Conservation (phyloP, 2,329 filamentous ascomycete genomes). For the Venturia asperata region DNA sequence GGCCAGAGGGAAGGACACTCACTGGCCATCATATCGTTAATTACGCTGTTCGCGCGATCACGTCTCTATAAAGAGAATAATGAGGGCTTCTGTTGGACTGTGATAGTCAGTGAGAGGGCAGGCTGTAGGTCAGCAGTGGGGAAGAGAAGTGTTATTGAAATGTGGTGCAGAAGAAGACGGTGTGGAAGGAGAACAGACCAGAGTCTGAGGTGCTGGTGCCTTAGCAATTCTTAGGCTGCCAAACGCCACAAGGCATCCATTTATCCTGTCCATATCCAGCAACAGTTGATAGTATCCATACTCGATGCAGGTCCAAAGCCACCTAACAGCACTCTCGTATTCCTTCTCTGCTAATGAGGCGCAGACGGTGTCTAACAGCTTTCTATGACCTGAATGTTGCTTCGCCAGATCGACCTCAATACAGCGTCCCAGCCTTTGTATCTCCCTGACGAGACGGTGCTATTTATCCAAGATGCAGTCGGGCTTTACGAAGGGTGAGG, state of each 20-base stretch:
- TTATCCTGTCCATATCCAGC: background rate
- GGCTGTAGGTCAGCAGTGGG: background rate
- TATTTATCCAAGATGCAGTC: conserved; percentile 96
- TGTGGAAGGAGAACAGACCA: background rate
- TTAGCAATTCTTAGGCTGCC: background rate
- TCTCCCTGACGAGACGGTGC: conserved; percentile 83
- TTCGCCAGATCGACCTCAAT: conserved; percentile 91
- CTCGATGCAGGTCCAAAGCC: background rate
- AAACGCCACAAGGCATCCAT: background rate
- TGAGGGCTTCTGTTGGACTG: background rate
- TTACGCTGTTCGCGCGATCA: background rate
- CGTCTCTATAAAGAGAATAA: conserved; percentile 13
- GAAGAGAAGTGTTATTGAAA: background rate
- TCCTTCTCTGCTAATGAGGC: conserved; percentile 3
- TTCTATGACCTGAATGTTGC: conserved; percentile 69
- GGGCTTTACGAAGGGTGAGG: conserved; percentile 93
- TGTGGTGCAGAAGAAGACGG: background rate
- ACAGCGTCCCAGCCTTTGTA: conserved; percentile 90
- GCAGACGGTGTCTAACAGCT: conserved; percentile 25
- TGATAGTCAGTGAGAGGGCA: background rate
- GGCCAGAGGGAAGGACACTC: background rate
- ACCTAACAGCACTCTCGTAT: background rate
- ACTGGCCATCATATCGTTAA: conserved; percentile 17
- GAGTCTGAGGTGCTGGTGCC: background rate
- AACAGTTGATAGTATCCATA: background rate